Evolutionary conservation across 176 grass and related monocot species (phyloP).

Genomic region (Carex littledalei): DNA sequence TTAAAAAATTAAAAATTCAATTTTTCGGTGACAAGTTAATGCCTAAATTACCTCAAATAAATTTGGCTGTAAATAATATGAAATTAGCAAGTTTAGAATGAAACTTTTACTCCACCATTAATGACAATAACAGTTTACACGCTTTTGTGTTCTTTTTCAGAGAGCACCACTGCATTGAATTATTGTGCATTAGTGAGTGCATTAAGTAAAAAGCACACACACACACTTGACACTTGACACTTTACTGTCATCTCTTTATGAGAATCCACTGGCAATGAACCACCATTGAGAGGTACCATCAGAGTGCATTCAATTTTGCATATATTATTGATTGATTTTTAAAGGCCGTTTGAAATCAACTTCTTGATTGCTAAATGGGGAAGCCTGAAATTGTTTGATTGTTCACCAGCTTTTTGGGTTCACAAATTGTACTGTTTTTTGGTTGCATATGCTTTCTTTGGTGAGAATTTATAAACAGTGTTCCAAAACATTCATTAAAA

Average conservation of each 20-base stretch:
- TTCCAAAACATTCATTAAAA: background rate
- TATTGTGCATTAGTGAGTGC: background rate
- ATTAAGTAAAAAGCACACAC: conserved; percentile 11
- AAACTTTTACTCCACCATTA: background rate
- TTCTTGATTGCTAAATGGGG: conserved; percentile 7
- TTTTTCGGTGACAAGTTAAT: background rate
- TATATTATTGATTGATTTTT: conserved; percentile 12
- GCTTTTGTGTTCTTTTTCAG: background rate
- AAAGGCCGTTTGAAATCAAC: background rate
- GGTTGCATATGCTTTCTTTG: background rate
- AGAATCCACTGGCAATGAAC: conserved; percentile 20
- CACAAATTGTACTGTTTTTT: background rate
- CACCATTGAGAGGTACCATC: conserved; percentile 11
- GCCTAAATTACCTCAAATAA: background rate
- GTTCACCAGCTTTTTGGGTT: conserved; percentile 9
- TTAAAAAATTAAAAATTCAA: background rate
- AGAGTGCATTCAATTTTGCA: conserved; percentile 28
- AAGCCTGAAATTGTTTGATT: conserved; percentile 20
- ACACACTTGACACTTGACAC: background rate
- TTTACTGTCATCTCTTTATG: conserved; percentile 21
- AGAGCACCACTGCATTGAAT: conserved; percentile 1
- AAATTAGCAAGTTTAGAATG: background rate
- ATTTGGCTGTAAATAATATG: background rate
- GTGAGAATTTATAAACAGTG: background rate
- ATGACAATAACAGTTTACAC: conserved; percentile 1